A percentile compares a stretch with the other conserved stretches of the same genome.
Conservation (phyloP, 345 rosid species). For the Cardamine occulta region DNA sequence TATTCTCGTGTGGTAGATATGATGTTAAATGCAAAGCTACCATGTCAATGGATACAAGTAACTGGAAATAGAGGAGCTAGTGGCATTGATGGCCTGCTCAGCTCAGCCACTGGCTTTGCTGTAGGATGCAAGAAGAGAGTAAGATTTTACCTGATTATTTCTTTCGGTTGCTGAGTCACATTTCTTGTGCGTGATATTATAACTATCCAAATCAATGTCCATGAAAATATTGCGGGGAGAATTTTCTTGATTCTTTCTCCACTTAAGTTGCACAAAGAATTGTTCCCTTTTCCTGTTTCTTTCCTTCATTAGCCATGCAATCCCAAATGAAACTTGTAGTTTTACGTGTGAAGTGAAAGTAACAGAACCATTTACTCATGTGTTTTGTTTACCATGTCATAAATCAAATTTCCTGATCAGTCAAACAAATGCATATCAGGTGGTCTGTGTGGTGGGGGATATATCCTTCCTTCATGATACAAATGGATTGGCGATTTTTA, state of each 20-base stretch:
- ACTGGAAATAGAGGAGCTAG: constrained; percentile 98
- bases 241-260: background rate
- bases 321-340: constrained; percentile 3
- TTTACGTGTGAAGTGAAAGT: constrained; percentile 16
- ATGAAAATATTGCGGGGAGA: background rate
- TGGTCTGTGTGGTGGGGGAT: constrained; percentile 82
- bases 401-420: constrained; percentile 8
- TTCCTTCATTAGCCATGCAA: constrained; percentile 12
- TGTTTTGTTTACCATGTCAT: constrained; percentile 1
- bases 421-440: constrained; percentile 49
- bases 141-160: constrained; percentile 33
- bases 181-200: background rate
- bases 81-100: constrained; percentile 97
- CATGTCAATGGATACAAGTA: constrained; percentile 66
- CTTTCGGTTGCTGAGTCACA: constrained; percentile 3
- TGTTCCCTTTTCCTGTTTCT: constrained; percentile 20
- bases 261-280: constrained; percentile 4
- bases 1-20: constrained; percentile 42
- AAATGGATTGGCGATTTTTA: constrained; percentile 84
- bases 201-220: background rate
- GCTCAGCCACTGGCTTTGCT: constrained; percentile 92
- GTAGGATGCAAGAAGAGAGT: constrained; percentile 84
- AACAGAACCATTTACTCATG: constrained; percentile 10
- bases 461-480: constrained; percentile 97
- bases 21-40: constrained; percentile 53